A percentile compares a stretch with the other conserved stretches of the same genome.
These are phyloP conservation scores for Puccinia coronata DNA, from an alignment of 1,284 basidiomycete genomes.

Conservation along the genomic window DNA sequence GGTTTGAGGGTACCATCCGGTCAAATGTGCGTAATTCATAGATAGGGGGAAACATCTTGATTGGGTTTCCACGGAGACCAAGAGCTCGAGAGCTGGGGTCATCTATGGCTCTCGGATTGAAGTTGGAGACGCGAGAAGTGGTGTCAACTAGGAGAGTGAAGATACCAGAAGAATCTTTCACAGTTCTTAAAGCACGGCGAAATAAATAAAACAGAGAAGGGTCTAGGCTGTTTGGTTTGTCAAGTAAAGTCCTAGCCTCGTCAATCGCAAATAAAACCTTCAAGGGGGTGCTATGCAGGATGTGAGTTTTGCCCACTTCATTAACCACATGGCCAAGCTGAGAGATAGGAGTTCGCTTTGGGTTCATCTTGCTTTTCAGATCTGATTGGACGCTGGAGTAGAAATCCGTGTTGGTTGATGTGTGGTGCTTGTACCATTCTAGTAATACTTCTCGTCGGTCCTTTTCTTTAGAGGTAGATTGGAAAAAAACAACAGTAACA, in stretches of 20 bases:
- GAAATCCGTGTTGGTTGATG: no score
- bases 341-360: no score
- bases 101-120: not conserved
- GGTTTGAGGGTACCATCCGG: not conserved
- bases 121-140: not conserved
- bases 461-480: no score
- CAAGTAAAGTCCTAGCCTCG: not conserved
- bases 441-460: no score
- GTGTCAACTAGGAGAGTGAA: slow-evolving; percentile 11
- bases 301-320: no score
- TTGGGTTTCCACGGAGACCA: not conserved
- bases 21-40: not conserved
- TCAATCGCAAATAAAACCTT: not conserved
- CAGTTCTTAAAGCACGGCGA: not conserved
- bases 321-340: no score
- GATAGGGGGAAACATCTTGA: not conserved
- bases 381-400: no score
- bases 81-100: not conserved
- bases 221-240: not conserved
- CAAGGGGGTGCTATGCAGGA: not conserved
- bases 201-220: not conserved
- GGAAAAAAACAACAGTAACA: no score
- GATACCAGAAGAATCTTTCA: not conserved
- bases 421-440: no score
- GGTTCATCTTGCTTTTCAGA: no score